Base-by-base conservation (phyloP, 228 moss, liverwort and hornwort genomes). In the Sphagnum fallax region DNA sequence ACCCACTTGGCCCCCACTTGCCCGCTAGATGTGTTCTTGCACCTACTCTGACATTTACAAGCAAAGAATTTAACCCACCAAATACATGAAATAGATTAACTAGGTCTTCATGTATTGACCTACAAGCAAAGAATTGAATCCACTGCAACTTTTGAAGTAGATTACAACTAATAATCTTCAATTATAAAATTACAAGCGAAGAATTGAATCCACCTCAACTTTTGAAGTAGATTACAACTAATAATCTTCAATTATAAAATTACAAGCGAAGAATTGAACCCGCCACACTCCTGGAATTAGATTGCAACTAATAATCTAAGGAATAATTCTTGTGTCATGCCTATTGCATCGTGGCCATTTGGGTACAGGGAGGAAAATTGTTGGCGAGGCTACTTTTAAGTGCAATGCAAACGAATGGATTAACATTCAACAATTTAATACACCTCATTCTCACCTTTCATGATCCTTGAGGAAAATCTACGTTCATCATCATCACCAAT, bases 381-480 rank as follows among this genome's bases (percentile, higher is more conserved):
- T 79, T 70, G 14, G 65, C 69, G 5, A 73, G 72, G 52, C 55
- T 96, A 6, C 69, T 89, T 57, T 86, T 91, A 52, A 86, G 85
- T 58, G 83, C 96, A 10, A 73, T 77, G 62, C 72, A 78, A 58
- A 92, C 87, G 0, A 76, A 82, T 61, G 96, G 96, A 5, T 84
- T 96, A 48, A 89, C 83, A 0, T 88, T 81, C 81, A 96, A 92
- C 82, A 91, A 89, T 50, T 86, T 96, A 14, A 82, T 92, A 77
- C 89, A 92, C 9, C 69, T 83, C 0, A 81, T 92, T 18, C 67
- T 89, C 8, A 72, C 81, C 48, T 91, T 92, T 58, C 86, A 91
- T 6, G 15, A 88, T 67, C 92, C 88, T 52, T 67, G 67, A 74
- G 32, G 32, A 1, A 32, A 32, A 32, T 32, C 32, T 2, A 32